A percentile compares a stretch with the other conserved stretches of the same genome.
Conservation (phyloP, 1,284 basidiomycete species). For the Leccinum subfulvum region DNA sequence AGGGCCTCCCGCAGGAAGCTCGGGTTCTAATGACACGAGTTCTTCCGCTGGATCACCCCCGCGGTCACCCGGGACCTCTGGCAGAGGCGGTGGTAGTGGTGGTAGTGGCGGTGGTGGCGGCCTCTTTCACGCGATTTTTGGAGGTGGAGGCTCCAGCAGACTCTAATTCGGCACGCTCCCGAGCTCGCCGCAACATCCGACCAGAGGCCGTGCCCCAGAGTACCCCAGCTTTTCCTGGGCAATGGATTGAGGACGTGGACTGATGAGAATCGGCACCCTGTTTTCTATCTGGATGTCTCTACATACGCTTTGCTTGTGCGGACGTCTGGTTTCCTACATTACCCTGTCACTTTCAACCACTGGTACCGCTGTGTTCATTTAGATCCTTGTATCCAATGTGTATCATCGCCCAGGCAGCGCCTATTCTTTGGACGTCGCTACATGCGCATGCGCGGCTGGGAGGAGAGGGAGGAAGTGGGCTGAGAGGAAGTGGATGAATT, state of each 20-base stretch:
- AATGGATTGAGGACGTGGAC: conserved; percentile 33
- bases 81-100: conserved; percentile 12
- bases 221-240: conserved; percentile 29
- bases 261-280: conserved; percentile 15
- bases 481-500: no score
- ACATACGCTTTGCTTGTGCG: conserved; percentile 5
- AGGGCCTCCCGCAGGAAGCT: conserved; percentile 22
- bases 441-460: neutral
- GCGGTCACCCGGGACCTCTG: conserved; percentile 16
- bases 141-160: conserved; percentile 24
- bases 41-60: conserved; percentile 20
- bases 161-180: conserved; percentile 15
- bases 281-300: conserved; percentile 4
- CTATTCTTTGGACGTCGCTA: neutral
- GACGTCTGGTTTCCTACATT: conserved; percentile 7
- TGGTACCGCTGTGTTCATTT: conserved; percentile 17
- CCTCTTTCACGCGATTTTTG: conserved; percentile 30
- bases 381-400: conserved; percentile 16
- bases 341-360: conserved; percentile 10
- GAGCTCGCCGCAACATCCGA: conserved; percentile 8
- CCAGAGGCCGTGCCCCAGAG: conserved; percentile 1
- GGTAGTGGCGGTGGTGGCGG: conserved; percentile 10
- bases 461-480: neutral
- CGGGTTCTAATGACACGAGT: conserved; percentile 17
- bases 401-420: neutral